Base-by-base conservation (phyloP, 139 green algal species). In the Nannochloris sp. region DNA sequence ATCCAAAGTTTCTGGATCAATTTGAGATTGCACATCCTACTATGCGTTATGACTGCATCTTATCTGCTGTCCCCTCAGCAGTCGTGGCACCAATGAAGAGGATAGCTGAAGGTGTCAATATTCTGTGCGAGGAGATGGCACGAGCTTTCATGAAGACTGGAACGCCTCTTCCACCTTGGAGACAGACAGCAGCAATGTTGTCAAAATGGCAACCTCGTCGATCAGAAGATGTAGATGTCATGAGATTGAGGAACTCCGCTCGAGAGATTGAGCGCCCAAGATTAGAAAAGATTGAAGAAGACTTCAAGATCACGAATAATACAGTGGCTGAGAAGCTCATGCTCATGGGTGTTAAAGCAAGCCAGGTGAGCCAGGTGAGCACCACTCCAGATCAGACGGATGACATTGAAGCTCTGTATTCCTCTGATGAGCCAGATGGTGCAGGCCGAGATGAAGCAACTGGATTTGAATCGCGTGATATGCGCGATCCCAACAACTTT, bases 161-260 rank as follows among this genome's bases (percentile, higher is more conserved):
- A 29, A 66, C 59, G 1, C 65, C 80, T 40, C 43, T 87, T 49
- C 80, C 80, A 3, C 80, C 80, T 25, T 87, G 80, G 80, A 66
- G 80, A 25, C 70, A 69, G 48, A 36, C 60, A 10, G 49, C 66
- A n/a, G 69, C 72, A 31, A 84, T 86, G 75, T 56, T 81, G 44
- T 71, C 56, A 67, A 87, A 87, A 55, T 87, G 80, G 80, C 69
- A 71, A 29, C 80, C 79, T 13, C 64, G 78, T 37, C 77, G 74
- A 30, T 75, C 63, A 25, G 56, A 75, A 50, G 74, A 83, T 26
- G 59, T 66, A 44, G 69, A 73, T 49, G 31, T 77, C 20, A 11
- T 23, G 17, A 40, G 33, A 40, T 40, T 40, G 33, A 40, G 33
- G 33, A 40, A 40, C 11, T 6, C 33, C 33, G 11, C 6, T 12